Percentiles rank a stretch among this genome's conserved stretches.
These are phyloP conservation scores for Collybia sp. DNA, from an alignment of 768 basidiomycete genomes.

Conservation along the genomic window DNA sequence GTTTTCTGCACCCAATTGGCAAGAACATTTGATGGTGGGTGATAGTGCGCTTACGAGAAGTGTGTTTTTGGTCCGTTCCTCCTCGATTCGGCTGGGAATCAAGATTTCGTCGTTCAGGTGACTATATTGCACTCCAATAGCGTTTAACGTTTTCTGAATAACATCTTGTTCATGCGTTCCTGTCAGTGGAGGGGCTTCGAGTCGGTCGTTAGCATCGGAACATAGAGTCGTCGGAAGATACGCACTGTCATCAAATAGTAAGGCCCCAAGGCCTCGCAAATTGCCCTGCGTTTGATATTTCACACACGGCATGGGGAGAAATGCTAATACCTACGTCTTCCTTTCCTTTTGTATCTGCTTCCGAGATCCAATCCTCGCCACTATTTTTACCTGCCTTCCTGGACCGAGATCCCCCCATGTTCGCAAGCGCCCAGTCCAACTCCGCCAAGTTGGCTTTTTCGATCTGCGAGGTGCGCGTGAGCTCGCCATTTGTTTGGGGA, in stretches of 20 bases:
- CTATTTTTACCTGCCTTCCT: constrained; percentile 25
- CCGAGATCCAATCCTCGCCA: constrained; percentile 32
- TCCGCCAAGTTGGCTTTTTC: constrained; percentile 71
- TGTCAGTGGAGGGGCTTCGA: constrained; percentile 28
- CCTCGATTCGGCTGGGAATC: constrained; percentile 63
- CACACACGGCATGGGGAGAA: neutral
- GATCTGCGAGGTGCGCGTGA: constrained; percentile 41
- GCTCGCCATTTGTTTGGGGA: neutral
- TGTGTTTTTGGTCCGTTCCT: constrained; percentile 51
- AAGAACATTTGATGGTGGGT: neutral
- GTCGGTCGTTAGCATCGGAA: neutral
- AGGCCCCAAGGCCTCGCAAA: constrained; percentile 53
- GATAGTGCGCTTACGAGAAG: constrained; percentile 34
- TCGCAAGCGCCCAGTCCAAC: constrained; percentile 76
- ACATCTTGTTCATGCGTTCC: constrained; percentile 36
- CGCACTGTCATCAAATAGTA: constrained; percentile 72
- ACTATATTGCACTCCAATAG: constrained; percentile 64
- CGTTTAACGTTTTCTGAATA: constrained; percentile 49
- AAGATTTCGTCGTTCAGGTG: constrained; percentile 74
- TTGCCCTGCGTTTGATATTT: constrained; percentile 32
- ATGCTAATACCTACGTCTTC: constrained; percentile 29
- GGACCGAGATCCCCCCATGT: constrained; percentile 44
- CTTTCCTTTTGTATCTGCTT: constrained; percentile 40
- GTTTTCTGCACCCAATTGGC: constrained; percentile 21
- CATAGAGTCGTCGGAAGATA: neutral